Conservation (phyloP, 2,329 filamentous ascomycete genomes). For the Aureobasidium vineae region DNA sequence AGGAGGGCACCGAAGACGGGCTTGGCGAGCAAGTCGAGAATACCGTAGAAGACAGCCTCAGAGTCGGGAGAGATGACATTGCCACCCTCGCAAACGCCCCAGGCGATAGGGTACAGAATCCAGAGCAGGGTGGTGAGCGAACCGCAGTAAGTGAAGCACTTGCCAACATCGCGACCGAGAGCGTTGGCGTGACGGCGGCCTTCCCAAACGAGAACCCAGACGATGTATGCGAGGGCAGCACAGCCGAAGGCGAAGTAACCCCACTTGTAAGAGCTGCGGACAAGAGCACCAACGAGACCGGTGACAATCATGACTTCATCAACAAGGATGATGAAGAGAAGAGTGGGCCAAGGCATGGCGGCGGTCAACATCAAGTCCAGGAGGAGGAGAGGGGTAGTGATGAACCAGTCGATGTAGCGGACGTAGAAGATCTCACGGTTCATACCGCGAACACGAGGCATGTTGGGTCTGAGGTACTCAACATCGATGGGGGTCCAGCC, state of each 20-base stretch:
- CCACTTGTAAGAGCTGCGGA: conserved; percentile 64
- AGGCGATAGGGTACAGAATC: conserved; percentile 64
- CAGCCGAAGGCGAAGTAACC: conserved; percentile 61
- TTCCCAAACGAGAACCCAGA: conserved; percentile 59
- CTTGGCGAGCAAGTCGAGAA: conserved; percentile 65
- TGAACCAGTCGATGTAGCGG: conserved; percentile 63
- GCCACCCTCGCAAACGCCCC: conserved; percentile 63
- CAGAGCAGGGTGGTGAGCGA: conserved; percentile 59
- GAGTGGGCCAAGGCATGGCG: conserved; percentile 63
- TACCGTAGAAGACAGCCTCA: conserved; percentile 66
- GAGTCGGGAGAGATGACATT: conserved; percentile 65
- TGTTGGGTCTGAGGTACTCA: conserved; percentile 52
- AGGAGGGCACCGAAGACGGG: conserved; percentile 61
- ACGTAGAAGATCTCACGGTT: conserved; percentile 66
- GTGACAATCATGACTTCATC: conserved; percentile 67
- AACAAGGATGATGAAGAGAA: conserved; percentile 61
- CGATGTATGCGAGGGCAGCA: conserved; percentile 56
- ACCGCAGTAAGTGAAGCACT: conserved; percentile 57
- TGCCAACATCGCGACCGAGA: conserved; percentile 55
- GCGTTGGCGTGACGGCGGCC: conserved; percentile 56
- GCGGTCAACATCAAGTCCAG: conserved; percentile 62
- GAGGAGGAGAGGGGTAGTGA: conserved; percentile 64
- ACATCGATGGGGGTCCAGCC: conserved; percentile 63
- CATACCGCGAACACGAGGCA: conserved; percentile 48
- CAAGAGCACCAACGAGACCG: conserved; percentile 64